Evolutionary conservation across 345 rosid species (phyloP).

Genomic region (Corchorus olitorius): DNA sequence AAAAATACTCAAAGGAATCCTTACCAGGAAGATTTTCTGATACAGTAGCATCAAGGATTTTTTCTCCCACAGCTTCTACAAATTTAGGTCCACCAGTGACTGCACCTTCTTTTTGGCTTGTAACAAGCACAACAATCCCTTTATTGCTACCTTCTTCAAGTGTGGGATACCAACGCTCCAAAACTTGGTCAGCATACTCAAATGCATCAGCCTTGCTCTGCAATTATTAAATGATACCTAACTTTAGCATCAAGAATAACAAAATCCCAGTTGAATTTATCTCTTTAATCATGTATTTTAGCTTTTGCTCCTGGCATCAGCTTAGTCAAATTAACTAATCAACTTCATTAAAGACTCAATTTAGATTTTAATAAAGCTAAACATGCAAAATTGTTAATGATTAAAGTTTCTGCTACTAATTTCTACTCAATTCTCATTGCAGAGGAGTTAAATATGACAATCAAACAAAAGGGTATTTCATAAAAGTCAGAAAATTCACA

Average conservation of each 20-base stretch:
- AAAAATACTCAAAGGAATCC: constrained; percentile 7
- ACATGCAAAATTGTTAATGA: constrained; percentile 4
- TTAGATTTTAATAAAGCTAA: background rate
- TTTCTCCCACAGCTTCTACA: constrained; percentile 84
- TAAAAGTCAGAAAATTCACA: background rate
- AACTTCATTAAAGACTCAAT: background rate
- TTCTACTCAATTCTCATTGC: background rate
- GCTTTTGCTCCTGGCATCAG: background rate
- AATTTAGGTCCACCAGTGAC: constrained; percentile 97
- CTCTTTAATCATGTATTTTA: background rate
- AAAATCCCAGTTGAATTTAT: background rate
- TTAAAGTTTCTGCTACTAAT: background rate
- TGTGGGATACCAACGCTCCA: constrained; percentile 92
- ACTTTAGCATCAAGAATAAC: constrained; percentile 16
- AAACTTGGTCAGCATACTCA: constrained; percentile 95
- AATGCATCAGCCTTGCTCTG: constrained; percentile 99
- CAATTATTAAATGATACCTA: constrained; percentile 27
- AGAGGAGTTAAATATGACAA: background rate
- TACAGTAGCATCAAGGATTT: constrained; percentile 80
- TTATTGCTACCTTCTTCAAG: constrained; percentile 87
- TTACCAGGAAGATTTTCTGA: constrained; percentile 96
- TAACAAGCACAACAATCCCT: constrained; percentile 88
- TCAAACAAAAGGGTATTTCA: background rate
- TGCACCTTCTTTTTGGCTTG: constrained; percentile 97
- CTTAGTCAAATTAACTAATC: background rate